phyloP scores from a whole-genome alignment of 2,329 filamentous ascomycete genomes.

The Neopestalotiopsis rosae region DNA sequence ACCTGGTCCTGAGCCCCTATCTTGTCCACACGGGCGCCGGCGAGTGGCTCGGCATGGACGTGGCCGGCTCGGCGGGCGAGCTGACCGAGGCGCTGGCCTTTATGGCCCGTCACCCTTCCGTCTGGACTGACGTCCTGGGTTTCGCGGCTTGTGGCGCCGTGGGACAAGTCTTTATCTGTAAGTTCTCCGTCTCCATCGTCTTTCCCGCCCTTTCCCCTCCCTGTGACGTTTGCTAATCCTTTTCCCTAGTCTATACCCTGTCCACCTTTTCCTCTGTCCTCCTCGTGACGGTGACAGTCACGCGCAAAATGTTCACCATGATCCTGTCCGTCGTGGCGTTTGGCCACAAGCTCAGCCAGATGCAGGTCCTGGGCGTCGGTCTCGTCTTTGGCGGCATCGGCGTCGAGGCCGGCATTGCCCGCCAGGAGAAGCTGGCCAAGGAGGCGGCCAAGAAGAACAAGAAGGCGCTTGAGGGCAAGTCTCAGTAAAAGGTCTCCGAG shows the following conservation, averaged over 20 bases:
- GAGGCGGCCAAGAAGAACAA: slow-evolving; percentile 67
- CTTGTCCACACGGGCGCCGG: slow-evolving; percentile 71
- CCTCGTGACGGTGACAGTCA: slow-evolving; percentile 95
- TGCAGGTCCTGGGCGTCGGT: slow-evolving; percentile 92
- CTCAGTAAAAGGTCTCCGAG: not conserved
- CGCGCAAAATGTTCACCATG: slow-evolving; percentile 99
- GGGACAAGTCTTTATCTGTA: slow-evolving; percentile 94
- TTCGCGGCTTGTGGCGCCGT: slow-evolving; percentile 91
- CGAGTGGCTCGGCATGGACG: slow-evolving; percentile 70
- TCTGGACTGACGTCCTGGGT: slow-evolving; percentile 85
- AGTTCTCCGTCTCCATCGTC: slow-evolving; percentile 34
- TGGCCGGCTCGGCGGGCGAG: slow-evolving; percentile 73
- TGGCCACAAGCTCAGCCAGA: slow-evolving; percentile 82
- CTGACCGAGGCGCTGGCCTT: slow-evolving; percentile 81
- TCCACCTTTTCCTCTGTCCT: slow-evolving; percentile 90
- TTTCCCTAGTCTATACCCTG: slow-evolving; percentile 76
- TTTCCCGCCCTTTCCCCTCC: not conserved
- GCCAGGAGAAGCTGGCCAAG: slow-evolving; percentile 84
- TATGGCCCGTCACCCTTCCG: slow-evolving; percentile 77
- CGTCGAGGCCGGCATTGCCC: slow-evolving; percentile 82
- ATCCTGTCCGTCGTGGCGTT: slow-evolving; percentile 94
- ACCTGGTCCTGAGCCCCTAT: slow-evolving; percentile 80
- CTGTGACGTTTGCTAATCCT: slow-evolving; percentile 1
- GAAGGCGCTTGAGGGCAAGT: slow-evolving; percentile 37
- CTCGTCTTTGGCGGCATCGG: slow-evolving; percentile 96